Conservation (phyloP, 108 stramenopile genomes). For the Epithemia pelagica region DNA sequence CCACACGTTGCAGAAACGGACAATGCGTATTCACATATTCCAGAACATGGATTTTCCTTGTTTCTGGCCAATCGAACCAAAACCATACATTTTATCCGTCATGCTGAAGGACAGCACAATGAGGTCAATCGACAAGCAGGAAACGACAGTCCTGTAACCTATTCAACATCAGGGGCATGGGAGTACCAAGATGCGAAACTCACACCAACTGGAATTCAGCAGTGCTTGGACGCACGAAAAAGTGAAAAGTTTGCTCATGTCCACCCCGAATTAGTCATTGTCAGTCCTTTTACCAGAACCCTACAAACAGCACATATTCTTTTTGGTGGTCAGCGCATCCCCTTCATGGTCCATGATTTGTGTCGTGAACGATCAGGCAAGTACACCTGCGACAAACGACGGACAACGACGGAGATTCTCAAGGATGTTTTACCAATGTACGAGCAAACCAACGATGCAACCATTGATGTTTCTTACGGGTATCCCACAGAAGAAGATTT, state of each 20-base stretch:
- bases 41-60: slow-evolving; percentile 15
- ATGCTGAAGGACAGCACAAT: slow-evolving; percentile 37
- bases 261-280: slow-evolving; percentile 31
- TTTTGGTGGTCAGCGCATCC: slow-evolving; percentile 17
- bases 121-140: slow-evolving; percentile 15
- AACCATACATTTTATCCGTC: slow-evolving; percentile 34
- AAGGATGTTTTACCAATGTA: slow-evolving; percentile 4
- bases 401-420: slow-evolving; percentile 15
- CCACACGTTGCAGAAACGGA: background rate
- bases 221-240: slow-evolving; percentile 17
- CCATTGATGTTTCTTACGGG: background rate
- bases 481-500: slow-evolving; percentile 30
- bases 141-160: slow-evolving; percentile 6
- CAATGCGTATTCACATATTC: background rate
- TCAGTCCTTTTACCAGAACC: slow-evolving; percentile 28
- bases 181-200: slow-evolving; percentile 28
- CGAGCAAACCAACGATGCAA: background rate
- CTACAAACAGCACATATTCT: slow-evolving; percentile 21
- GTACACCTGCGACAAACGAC: slow-evolving; percentile 30
- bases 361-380: slow-evolving; percentile 35
- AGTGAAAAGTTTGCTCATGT: slow-evolving; percentile 6
- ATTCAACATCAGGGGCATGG: background rate
- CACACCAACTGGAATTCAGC: slow-evolving; percentile 22
- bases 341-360: slow-evolving; percentile 24
- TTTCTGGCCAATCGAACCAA: slow-evolving; percentile 28